A percentile compares a stretch with the other conserved stretches of the same genome.
Evolutionary conservation across 192 early-diverging fungal genomes (phyloP).

Genomic region (Podila epicladia): DNA sequence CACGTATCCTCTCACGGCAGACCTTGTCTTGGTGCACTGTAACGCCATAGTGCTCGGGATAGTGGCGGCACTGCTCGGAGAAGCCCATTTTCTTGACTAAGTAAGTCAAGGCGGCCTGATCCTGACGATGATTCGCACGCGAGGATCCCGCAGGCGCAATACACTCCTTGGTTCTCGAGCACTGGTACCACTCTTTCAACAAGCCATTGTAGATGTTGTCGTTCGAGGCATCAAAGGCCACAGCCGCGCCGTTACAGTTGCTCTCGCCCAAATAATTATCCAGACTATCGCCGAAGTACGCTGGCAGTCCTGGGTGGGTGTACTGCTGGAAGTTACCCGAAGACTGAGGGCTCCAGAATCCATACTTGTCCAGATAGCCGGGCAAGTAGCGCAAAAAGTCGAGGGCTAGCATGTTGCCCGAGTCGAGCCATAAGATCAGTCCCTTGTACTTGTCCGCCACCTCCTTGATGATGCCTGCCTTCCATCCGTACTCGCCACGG

Average conservation of each 20-base stretch:
- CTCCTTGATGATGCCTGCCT: conserved; percentile 62
- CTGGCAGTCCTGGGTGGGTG: conserved; percentile 59
- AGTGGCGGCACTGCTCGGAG: conserved; percentile 49
- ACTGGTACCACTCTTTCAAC: conserved; percentile 56
- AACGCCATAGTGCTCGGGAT: conserved; percentile 56
- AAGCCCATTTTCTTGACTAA: conserved; percentile 50
- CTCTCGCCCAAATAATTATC: conserved; percentile 38
- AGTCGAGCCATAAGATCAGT: conserved; percentile 61
- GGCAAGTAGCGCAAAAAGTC: conserved; percentile 59
- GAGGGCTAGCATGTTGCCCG: conserved; percentile 54
- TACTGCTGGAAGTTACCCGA: conserved; percentile 47
- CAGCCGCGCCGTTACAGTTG: conserved; percentile 65
- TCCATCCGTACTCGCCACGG: conserved; percentile 66
- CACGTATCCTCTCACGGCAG: conserved; percentile 54
- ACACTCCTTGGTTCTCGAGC: conserved; percentile 55
- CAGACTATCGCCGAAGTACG: conserved; percentile 49
- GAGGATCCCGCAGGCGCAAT: conserved; percentile 62
- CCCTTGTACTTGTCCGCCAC: conserved; percentile 54
- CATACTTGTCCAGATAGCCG: conserved; percentile 48
- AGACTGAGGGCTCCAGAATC: conserved; percentile 61
- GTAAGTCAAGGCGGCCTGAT: conserved; percentile 63
- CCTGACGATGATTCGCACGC: conserved; percentile 64
- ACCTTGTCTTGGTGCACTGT: conserved; percentile 59
- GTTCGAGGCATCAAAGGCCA: conserved; percentile 57
- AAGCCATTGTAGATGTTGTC: conserved; percentile 51